Evolutionary conservation across 768 basidiomycete genomes (phyloP), one percentile per base, ranked within the genome.

Genomic region (Russula sp.): DNA sequence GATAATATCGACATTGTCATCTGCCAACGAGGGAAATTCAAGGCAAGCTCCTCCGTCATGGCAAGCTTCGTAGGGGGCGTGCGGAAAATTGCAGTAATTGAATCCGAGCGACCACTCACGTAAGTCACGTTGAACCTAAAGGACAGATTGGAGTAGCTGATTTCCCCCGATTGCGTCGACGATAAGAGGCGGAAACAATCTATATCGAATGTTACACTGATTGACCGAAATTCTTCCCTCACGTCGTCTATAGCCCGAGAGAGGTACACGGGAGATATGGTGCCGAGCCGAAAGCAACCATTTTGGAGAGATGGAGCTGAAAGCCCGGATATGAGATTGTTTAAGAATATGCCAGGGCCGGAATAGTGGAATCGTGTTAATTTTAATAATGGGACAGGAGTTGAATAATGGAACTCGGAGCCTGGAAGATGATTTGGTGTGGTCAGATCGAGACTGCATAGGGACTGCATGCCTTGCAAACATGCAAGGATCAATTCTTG

Each of bases 301-400:
- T 40, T 26, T 20, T 28, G 46, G 24, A 62, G 36, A 13, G 34
- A 57, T 11, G 61, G 55, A 11, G 49, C 62, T 16, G 30, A 10
- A 9, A 63, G 34, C 5, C 49, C 30, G 8, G 32, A 28, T 11
- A 53, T 4, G 1, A 63, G 30, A 10, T 2, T 32, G 13, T 52
- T 22, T 22, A 63, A 52, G 20, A 24, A 34, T 18, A n/a, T 1
- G 3, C 11, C 6, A 36, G 26, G 18, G 14, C 62, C 57, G 2
- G 0, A 1, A 22, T 32, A 58, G 40, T 34, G 18, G 40, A 63
- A 18, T 2, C 3, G 9, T 2, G 57, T 52, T 22, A 63, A 34
- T 1, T 53, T 22, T 14, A 57, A 16, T 6, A 63, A 28, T 24
- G 14, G 13, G 10, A 53, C 30, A 30, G 24, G 2, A 32, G 18